Base-by-base conservation (phyloP, 1,284 basidiomycete genomes). In the Xanthoconium separans region DNA sequence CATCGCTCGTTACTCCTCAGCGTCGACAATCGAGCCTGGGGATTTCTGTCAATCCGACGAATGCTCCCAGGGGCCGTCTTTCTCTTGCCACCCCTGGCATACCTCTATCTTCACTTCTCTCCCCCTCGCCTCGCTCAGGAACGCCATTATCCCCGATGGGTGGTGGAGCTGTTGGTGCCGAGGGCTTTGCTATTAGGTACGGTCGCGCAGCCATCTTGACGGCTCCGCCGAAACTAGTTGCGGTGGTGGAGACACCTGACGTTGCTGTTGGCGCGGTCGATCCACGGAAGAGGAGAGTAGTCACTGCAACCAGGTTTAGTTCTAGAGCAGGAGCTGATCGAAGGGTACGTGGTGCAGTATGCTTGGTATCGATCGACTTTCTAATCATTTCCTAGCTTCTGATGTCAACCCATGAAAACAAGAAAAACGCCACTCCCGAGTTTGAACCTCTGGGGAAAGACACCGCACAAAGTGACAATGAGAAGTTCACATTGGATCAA, bases 241-340 rank as follows among this genome's bases (percentile, higher is more conserved):
- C 84, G 4, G 75, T 91, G 37, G 85, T 92, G 11, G 89, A 90
- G 66, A 92, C 89, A 16, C 89, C 89, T 0, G 90, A 92, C 68
- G 85, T 91, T 9, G 89, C 84, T 16, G 83, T 91, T 37, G 89
- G 89, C 27, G 88, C 89, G 33, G 89, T 92, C 10, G 89, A 92
- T 69, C 84, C 89, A 12, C 75, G 78, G 69, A 92, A 92, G 77
- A 77, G 88, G 59, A 75, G 92, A 42, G 89, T 93, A 2, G 86
- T 92, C 15, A 92, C 91, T 51, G 87, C 91, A 9, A 94, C 91
- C 33, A 76, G 91, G 56, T 94, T 94, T 71, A 91, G 89, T 67
- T 86, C 87, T 16, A 76, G 91, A 47, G 76, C 80, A 6, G 91
- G 91, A 9, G 91, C 91, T 24, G 88, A 90, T 71, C 76, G 90